Conservation (phyloP, 768 basidiomycete genomes). For the Boletus reticuloceps region DNA sequence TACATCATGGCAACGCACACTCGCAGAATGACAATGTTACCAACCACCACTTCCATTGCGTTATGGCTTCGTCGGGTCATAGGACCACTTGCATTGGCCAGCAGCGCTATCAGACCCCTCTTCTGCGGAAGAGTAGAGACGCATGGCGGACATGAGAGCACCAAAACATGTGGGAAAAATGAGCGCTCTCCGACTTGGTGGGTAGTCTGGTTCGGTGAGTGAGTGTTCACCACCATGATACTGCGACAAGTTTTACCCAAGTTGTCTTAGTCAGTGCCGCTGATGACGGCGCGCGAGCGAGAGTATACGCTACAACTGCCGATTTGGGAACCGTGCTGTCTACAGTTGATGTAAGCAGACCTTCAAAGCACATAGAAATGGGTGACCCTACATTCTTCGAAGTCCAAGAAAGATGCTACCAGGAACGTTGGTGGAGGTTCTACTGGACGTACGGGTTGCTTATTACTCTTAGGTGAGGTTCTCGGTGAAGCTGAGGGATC, state of each 20-base stretch:
- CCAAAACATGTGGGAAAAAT: conserved; percentile 45
- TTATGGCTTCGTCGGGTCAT: conserved; percentile 32
- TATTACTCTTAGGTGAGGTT: conserved; percentile 29
- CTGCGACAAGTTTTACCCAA: conserved; percentile 39
- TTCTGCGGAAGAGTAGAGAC: conserved; percentile 28
- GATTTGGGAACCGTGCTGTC: conserved; percentile 39
- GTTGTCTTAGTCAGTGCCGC: conserved; percentile 16
- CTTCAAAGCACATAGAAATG: not conserved
- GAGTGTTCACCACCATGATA: not conserved
- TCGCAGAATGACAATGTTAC: conserved; percentile 48
- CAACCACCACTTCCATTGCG: conserved; percentile 43
- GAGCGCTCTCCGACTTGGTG: conserved; percentile 35
- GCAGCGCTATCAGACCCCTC: conserved; percentile 43
- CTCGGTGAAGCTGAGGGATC: conserved; percentile 26
- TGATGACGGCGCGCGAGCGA: conserved; percentile 33
- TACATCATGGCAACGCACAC: conserved; percentile 37
- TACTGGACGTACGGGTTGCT: conserved; percentile 14
- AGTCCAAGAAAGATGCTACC: conserved; percentile 53
- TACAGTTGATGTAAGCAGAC: conserved; percentile 6
- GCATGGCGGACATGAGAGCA: conserved; percentile 41
- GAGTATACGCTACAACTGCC: conserved; percentile 29
- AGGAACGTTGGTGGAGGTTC: conserved; percentile 44
- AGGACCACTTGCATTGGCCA: conserved; percentile 47
- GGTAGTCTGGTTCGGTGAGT: conserved; percentile 13
- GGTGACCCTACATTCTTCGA: conserved; percentile 52